Evolutionary conservation across 148 eudicot genomes (phyloP), one percentile per base, ranked within the genome.

Genomic region (Salicornia ramosissima): DNA sequence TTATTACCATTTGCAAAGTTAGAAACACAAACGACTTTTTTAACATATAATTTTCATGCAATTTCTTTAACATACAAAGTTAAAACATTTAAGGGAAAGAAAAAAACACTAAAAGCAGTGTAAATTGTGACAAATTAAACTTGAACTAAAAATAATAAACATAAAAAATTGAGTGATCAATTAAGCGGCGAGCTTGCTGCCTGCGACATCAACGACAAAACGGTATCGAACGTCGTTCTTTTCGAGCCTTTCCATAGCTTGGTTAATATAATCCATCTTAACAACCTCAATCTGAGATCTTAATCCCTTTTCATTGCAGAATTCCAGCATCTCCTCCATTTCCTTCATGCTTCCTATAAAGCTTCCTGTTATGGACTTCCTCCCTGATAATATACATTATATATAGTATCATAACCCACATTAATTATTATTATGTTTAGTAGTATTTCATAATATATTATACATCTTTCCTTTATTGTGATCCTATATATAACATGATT

Each of bases 331-430:
- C 57, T 92, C 96, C 51, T 90, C 91, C 16, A 78, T 80, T 82
- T 92, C 98, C 68, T 82, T 88, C 82, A 92, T 88, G 87, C 98
- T 90, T 24, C 98, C 98, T 12, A 92, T 73, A 71, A 92, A 90
- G 67, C 84, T 90, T 36, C 98, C 98, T 1, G 96, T 90, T 18
- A 92, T 90, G 2, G 85, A 70, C 80, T 85, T 90, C 78, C 96
- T 85, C 80, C 96, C 97, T 92, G 22, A 14, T 52, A 9, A 66
- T 0, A 5, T n/a, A n/a, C n/a, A n/a, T n/a, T n/a, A n/a, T n/a
- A n/a, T n/a, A n/a, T n/a, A n/a, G n/a, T n/a, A n/a, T n/a, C n/a
- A n/a, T n/a, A n/a, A n/a, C n/a, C n/a, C n/a, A n/a, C n/a, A n/a
- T n/a, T n/a, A n/a, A n/a, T n/a, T n/a, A n/a, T n/a, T n/a, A n/a